A percentile compares a stretch with the other conserved stretches of the same genome.
Evolutionary conservation across 2,329 filamentous ascomycete genomes (phyloP).

Genomic region (Venturia effusa): DNA sequence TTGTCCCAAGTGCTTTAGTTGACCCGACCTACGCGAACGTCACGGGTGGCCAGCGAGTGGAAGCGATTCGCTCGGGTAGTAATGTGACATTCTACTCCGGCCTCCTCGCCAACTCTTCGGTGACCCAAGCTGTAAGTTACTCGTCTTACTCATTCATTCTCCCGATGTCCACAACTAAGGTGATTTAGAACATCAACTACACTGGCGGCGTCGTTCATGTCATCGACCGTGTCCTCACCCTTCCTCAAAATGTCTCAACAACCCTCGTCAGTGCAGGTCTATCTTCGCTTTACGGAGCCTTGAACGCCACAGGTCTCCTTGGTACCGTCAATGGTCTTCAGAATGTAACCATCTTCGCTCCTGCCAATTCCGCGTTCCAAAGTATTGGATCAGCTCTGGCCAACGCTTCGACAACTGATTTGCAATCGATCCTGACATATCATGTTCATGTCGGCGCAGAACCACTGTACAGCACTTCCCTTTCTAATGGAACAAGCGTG

Average conservation of each 20-base stretch:
- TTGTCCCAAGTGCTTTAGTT: conserved; percentile 39
- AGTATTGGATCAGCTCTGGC: conserved; percentile 18
- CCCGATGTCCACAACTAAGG: neutral
- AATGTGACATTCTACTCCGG: conserved; percentile 43
- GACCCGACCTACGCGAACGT: conserved; percentile 45
- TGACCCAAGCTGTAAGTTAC: conserved; percentile 37
- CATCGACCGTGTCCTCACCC: conserved; percentile 32
- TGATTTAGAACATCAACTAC: conserved; percentile 30
- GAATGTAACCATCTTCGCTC: conserved; percentile 12
- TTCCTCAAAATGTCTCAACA: conserved; percentile 20
- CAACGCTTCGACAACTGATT: conserved; percentile 32
- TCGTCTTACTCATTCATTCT: neutral
- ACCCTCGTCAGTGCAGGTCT: conserved; percentile 4
- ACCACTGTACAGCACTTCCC: conserved; percentile 36
- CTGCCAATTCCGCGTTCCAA: conserved; percentile 9
- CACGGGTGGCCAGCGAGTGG: conserved; percentile 48
- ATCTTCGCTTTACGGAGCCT: conserved; percentile 6
- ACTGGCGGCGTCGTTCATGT: conserved; percentile 36
- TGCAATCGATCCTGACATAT: conserved; percentile 45
- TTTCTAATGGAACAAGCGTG: conserved; percentile 31
- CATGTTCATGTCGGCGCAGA: conserved; percentile 45
- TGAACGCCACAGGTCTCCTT: conserved; percentile 3
- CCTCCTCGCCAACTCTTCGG: conserved; percentile 36
- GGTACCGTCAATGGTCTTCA: conserved; percentile 7
- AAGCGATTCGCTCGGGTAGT: conserved; percentile 30